Percentiles rank a stretch among this genome's conserved stretches.
phyloP scores from a whole-genome alignment of 139 green algal species.

The Desmodesmus armatus region DNA sequence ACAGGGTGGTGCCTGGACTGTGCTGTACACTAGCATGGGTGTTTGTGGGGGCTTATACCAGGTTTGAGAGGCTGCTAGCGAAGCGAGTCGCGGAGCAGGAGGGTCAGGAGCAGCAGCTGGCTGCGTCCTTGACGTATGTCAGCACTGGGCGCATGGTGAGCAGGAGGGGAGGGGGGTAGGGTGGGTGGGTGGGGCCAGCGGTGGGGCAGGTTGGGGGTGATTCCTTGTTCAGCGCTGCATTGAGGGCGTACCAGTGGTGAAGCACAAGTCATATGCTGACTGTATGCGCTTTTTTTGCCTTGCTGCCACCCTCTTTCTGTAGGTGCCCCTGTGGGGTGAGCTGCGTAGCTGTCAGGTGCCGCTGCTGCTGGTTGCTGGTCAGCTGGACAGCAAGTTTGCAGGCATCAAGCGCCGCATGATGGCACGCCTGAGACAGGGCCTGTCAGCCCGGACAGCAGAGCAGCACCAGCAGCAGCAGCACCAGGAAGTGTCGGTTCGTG shows the following conservation, averaged over 20 bases:
- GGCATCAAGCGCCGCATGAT: conserved; percentile 59
- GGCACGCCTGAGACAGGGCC: neutral
- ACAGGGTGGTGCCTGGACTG: neutral
- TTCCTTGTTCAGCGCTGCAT: neutral
- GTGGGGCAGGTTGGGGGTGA: neutral
- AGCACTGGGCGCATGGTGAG: conserved; percentile 72
- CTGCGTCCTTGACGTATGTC: conserved; percentile 55
- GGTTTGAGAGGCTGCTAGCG: conserved; percentile 57
- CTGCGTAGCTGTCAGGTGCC: conserved; percentile 43
- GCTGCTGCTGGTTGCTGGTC: conserved; percentile 71
- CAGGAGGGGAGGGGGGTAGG: no score
- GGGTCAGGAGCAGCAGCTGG: conserved; percentile 42
- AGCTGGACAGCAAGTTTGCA: conserved; percentile 79
- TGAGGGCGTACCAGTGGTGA: neutral
- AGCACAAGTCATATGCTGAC: neutral
- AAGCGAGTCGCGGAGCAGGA: neutral
- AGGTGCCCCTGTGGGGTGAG: conserved; percentile 56
- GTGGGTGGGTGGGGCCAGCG: neutral
- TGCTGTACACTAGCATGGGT: conserved; percentile 53
- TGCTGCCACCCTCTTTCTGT: neutral
- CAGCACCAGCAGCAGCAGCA: neutral
- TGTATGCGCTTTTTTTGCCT: neutral
- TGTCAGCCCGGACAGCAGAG: neutral
- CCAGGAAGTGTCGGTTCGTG: conserved; percentile 25
- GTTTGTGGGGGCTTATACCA: conserved; percentile 55